A percentile compares a stretch with the other conserved stretches of the same genome.
Conservation (phyloP, 2,329 filamentous ascomycete genomes). For the Paecilomyces sp. region DNA sequence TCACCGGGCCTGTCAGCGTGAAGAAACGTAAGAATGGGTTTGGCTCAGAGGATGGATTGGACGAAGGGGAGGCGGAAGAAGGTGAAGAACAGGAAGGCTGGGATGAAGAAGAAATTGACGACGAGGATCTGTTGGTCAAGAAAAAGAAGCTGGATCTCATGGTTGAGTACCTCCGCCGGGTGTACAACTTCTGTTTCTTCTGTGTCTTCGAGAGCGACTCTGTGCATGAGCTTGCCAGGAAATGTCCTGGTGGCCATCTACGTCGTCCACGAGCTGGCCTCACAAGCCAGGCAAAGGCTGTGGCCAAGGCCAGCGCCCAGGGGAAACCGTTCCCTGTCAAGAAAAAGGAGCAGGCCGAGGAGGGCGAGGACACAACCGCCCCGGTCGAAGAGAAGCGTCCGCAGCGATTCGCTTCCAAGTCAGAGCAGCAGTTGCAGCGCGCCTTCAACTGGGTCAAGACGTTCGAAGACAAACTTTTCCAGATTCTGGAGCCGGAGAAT, state of each 20-base stretch:
- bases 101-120: conserved; percentile 67
- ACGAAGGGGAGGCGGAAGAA: conserved; percentile 63
- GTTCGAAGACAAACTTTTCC: conserved; percentile 91
- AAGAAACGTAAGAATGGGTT: conserved; percentile 53
- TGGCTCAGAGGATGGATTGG: conserved; percentile 27
- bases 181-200: conserved; percentile 99
- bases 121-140: conserved; percentile 80
- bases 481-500: conserved; percentile 83
- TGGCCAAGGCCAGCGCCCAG: conserved; percentile 74
- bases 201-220: conserved; percentile 98
- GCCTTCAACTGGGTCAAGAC: conserved; percentile 99
- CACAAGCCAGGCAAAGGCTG: conserved; percentile 72
- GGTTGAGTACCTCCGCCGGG: conserved; percentile 91
- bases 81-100: conserved; percentile 70
- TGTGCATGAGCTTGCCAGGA: conserved; percentile 87
- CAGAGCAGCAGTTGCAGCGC: conserved; percentile 83
- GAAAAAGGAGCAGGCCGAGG: conserved; percentile 60
- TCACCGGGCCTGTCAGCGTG: conserved; percentile 30
- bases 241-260: conserved; percentile 95
- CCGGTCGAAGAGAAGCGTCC: conserved; percentile 68
- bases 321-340: conserved; percentile 79
- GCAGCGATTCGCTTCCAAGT: conserved; percentile 62
- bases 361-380: conserved; percentile 57
- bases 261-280: conserved; percentile 82
- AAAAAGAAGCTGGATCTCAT: conserved; percentile 96